Evolutionary conservation across 2,329 filamentous ascomycete genomes (phyloP).

Genomic region (Verticillium albo-atrum): DNA sequence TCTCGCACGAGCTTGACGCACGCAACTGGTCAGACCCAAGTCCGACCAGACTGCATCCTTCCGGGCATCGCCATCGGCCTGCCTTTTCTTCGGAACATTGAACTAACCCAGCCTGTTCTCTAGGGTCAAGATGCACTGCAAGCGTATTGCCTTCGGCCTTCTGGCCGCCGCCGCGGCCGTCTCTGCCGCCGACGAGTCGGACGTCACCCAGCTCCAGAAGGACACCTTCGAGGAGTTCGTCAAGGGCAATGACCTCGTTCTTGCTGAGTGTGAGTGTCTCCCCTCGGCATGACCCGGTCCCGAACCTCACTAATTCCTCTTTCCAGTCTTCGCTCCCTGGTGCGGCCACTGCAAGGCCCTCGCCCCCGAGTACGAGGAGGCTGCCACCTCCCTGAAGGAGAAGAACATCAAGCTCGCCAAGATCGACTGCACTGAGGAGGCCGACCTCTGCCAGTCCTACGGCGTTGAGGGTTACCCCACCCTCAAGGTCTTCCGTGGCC

Average conservation of each 20-base stretch:
- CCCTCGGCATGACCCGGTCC: neutral
- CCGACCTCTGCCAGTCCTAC: constrained; percentile 82
- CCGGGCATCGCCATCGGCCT: neutral
- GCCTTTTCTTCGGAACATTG: neutral
- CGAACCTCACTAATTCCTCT: constrained; percentile 9
- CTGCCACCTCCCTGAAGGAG: constrained; percentile 78
- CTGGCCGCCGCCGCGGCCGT: constrained; percentile 50
- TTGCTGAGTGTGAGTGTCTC: constrained; percentile 77
- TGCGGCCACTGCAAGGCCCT: constrained; percentile 99
- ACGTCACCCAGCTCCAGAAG: constrained; percentile 80
- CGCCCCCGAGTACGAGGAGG: constrained; percentile 85
- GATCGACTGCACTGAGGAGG: constrained; percentile 93
- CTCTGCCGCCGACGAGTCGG: constrained; percentile 63
- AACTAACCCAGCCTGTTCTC: neutral
- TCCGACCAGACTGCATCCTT: too few relatives aligned
- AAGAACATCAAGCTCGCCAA: constrained; percentile 83
- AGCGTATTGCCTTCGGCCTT: constrained; percentile 48
- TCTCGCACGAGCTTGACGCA: neutral
- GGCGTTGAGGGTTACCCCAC: constrained; percentile 98
- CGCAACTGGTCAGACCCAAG: too few relatives aligned
- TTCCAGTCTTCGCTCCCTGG: constrained; percentile 86
- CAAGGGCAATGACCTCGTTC: constrained; percentile 78
- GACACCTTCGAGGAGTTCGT: constrained; percentile 87
- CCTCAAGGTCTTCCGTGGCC: constrained; percentile 96
- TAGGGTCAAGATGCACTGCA: constrained; percentile 40